phyloP scores from a whole-genome alignment of 805 yeast species.

The Candida palmyrensis region DNA sequence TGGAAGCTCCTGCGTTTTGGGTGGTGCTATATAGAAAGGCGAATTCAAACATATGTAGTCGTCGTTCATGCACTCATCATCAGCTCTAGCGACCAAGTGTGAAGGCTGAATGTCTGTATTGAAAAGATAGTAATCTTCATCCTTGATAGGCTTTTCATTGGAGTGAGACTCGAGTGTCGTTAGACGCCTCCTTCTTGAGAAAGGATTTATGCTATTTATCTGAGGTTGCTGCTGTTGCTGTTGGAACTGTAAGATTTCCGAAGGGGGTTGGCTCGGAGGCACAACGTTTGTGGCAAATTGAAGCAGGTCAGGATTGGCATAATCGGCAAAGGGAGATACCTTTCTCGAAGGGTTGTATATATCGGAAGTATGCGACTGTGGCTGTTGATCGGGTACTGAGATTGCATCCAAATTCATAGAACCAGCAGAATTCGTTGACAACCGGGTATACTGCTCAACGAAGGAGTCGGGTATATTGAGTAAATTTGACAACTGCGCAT shows the following conservation, averaged over 20 bases:
- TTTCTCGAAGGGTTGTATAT: conserved; percentile 8
- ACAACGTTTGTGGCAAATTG: conserved; percentile 1
- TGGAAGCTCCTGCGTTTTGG: conserved; percentile 10
- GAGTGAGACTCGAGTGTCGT: conserved; percentile 26
- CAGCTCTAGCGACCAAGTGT: conserved; percentile 23
- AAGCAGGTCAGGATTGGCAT: conserved; percentile 35
- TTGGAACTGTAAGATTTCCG: too few species aligned
- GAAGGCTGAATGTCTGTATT: conserved; percentile 41
- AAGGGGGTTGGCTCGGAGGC: conserved; percentile 6
- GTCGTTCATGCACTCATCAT: conserved; percentile 16
- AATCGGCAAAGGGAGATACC: conserved; percentile 30
- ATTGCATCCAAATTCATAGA: too few species aligned
- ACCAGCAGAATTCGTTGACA: conserved; percentile 3
- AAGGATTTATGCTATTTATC: conserved; percentile 1
- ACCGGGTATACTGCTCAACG: conserved; percentile 17
- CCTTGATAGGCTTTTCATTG: conserved; percentile 15
- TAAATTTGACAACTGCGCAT: conserved; percentile 1
- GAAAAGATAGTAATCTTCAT: conserved; percentile 33
- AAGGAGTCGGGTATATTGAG: conserved; percentile 23
- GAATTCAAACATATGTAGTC: conserved; percentile 17
- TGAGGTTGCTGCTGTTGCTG: conserved; percentile 8
- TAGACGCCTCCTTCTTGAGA: conserved; percentile 24
- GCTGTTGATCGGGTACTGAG: conserved; percentile 5
- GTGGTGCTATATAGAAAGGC: conserved; percentile 25
- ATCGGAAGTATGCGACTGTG: conserved; percentile 6